Evolutionary conservation across 1,284 basidiomycete species (phyloP), one percentile per base, ranked within the genome.

Genomic region (Porodaedalea pini): DNA sequence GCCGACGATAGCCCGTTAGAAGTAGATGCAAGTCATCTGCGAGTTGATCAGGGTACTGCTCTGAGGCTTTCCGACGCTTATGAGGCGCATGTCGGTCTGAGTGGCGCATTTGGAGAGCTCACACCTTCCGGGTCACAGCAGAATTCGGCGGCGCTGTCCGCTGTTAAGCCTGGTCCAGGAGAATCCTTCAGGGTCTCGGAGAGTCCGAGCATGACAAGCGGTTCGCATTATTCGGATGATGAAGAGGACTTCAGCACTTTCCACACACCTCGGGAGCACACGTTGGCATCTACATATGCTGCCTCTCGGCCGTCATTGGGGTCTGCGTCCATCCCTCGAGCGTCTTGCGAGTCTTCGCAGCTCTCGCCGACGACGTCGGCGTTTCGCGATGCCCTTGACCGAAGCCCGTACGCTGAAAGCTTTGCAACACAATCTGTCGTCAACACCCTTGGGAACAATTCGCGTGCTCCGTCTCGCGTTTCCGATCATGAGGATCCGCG

Each of bases 301-400:
- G 63, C 57, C 31, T 65, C 68, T 54, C 65, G 74, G 31, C 63
- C 69, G 52, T 75, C 77, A 11, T 44, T 77, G 48, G 65, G 70
- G 29, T 58, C 72, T 37, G 69, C 68, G 37, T 37, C 44, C n/a
- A 23, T 41, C 23, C 54, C 40, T 70, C 69, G 73, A 34, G 75
- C 72, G 11, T 85, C 84, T 17, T 85, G 82, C 5, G 78, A 82
- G 53, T 83, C 83, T 66, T 74, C 75, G 13, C 72, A 74, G 51
- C 72, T 78, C 3, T 89, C 86, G 37, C 54, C 87, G 0, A 85
- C 86, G 0, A 81, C 77, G 13, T 88, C 86, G 23, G 85, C 83
- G 11, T 89, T 90, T 70, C 80, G 81, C 31, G 85, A 88, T 62
- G 78, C 76, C 5, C 67, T 81, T 23, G 73, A 72, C 56, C 69